A percentile compares a stretch with the other conserved stretches of the same genome.
Evolutionary conservation across 805 yeast species (phyloP).

Genomic region (Myxozyma vanderwaltii): DNA sequence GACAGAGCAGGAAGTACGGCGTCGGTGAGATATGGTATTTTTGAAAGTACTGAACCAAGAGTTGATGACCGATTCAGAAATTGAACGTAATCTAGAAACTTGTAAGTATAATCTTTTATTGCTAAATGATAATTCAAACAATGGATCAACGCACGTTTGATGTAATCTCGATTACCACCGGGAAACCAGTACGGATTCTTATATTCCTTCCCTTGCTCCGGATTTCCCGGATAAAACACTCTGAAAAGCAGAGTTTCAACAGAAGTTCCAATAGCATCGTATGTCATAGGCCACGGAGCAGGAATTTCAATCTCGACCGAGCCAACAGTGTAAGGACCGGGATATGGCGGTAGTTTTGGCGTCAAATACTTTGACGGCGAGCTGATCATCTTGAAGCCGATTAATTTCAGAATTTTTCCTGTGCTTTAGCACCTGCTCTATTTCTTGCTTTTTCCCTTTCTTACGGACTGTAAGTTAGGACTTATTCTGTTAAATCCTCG

Average conservation of each 20-base stretch:
- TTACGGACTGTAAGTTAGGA: too few relatives aligned
- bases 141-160: slow-evolving; percentile 14
- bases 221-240: slow-evolving; percentile 33
- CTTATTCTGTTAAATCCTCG: too few relatives aligned
- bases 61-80: slow-evolving; percentile 11
- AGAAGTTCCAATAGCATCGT: slow-evolving; percentile 21
- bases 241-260: slow-evolving; percentile 34
- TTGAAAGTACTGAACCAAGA: slow-evolving; percentile 10
- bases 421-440: neutral
- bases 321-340: slow-evolving; percentile 36
- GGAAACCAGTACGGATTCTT: slow-evolving; percentile 33
- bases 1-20: slow-evolving; percentile 11
- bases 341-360: slow-evolving; percentile 36
- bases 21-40: slow-evolving; percentile 29
- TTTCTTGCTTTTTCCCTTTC: too few relatives aligned
- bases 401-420: neutral
- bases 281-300: slow-evolving; percentile 29
- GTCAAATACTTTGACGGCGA: slow-evolving; percentile 12
- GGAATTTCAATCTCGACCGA: slow-evolving; percentile 33
- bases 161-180: slow-evolving; percentile 20
- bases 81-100: slow-evolving; percentile 12
- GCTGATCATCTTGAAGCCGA: neutral
- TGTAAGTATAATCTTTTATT: too few relatives aligned
- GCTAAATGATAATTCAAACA: neutral
- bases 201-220: neutral